These are phyloP conservation scores for Salvia miltiorrhiza DNA, from an alignment of 257 asterid species.

Conservation along the genomic window DNA sequence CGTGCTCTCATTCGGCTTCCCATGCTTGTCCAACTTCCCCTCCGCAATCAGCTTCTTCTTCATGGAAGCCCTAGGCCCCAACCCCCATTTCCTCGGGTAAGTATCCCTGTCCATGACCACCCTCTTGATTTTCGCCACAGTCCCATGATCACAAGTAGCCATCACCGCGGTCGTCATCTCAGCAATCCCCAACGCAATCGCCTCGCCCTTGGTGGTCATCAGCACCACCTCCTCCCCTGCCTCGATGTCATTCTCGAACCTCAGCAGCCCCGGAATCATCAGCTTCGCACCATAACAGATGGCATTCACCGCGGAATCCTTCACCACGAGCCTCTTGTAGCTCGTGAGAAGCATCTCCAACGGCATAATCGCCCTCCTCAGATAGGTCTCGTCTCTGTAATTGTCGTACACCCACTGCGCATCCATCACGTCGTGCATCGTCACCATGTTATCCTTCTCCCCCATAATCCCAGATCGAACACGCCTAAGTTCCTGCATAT, in stretches of 20 bases:
- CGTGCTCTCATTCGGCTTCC: conserved; percentile 66
- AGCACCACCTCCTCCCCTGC: conserved; percentile 81
- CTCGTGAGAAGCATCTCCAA: conserved; percentile 85
- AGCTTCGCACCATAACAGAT: conserved; percentile 88
- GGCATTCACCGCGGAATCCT: conserved; percentile 92
- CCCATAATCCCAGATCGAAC: conserved; percentile 88
- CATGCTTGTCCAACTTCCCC: conserved; percentile 88
- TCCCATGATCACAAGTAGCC: conserved; percentile 96
- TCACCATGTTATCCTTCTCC: conserved; percentile 95
- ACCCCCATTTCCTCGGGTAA: conserved; percentile 95
- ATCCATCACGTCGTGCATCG: conserved; percentile 96
- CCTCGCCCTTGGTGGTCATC: conserved; percentile 97
- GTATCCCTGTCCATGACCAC: conserved; percentile 99
- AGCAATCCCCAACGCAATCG: conserved; percentile 81
- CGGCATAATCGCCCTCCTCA: conserved; percentile 93
- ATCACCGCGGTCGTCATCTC: conserved; percentile 97
- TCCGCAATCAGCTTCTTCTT: conserved; percentile 84
- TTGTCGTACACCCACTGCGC: conserved; percentile 88
- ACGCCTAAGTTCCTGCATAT: conserved; percentile 94
- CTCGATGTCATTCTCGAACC: conserved; percentile 88
- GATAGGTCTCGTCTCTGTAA: conserved; percentile 71
- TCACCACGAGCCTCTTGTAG: conserved; percentile 87
- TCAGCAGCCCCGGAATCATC: conserved; percentile 91
- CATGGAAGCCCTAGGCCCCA: conserved; percentile 93
- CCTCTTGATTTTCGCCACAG: conserved; percentile 93